A percentile compares a stretch with the other conserved stretches of the same genome.
These are phyloP conservation scores for Psilocybe cubensis DNA, from an alignment of 768 basidiomycete genomes.

Conservation along the genomic window DNA sequence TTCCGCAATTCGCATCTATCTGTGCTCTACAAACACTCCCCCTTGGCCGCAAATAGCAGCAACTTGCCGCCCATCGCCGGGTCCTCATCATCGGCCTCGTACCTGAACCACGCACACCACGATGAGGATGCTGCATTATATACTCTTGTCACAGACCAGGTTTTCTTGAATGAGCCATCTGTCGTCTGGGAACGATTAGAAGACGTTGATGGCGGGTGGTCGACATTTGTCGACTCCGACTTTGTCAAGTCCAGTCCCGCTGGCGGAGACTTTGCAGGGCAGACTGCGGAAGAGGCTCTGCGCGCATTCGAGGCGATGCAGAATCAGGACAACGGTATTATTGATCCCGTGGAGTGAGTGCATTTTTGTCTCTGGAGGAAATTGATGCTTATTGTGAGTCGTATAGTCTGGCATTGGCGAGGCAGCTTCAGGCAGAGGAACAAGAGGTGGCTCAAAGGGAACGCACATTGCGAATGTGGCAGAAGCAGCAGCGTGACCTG, in stretches of 20 bases:
- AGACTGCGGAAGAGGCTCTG: conserved; percentile 65
- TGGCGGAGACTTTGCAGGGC: conserved; percentile 82
- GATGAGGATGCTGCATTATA: conserved; percentile 57
- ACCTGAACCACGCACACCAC: conserved; percentile 7
- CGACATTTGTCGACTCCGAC: conserved; percentile 77
- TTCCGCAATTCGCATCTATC: conserved; percentile 92
- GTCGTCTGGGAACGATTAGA: conserved; percentile 93
- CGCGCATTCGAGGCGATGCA: conserved; percentile 50
- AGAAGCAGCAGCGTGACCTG: conserved; percentile 26
- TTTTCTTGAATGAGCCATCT: conserved; percentile 74
- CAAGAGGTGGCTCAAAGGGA: conserved; percentile 53
- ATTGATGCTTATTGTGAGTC: background rate
- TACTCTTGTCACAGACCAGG: conserved; percentile 84
- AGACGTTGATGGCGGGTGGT: conserved; percentile 81
- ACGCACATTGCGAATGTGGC: conserved; percentile 32
- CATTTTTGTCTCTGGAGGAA: background rate
- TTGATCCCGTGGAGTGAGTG: conserved; percentile 67
- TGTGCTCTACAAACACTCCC: conserved; percentile 71
- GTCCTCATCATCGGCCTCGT: conserved; percentile 13
- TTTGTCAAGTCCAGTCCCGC: conserved; percentile 67
- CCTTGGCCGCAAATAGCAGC: conserved; percentile 13
- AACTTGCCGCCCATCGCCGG: background rate
- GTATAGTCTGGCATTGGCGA: conserved; percentile 67
- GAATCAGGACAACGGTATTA: conserved; percentile 35
- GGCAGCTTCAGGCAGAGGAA: conserved; percentile 81